Evolutionary conservation across 169 alveolate species (phyloP).

Genomic region (Ichthyophthirius multifiliis): DNA sequence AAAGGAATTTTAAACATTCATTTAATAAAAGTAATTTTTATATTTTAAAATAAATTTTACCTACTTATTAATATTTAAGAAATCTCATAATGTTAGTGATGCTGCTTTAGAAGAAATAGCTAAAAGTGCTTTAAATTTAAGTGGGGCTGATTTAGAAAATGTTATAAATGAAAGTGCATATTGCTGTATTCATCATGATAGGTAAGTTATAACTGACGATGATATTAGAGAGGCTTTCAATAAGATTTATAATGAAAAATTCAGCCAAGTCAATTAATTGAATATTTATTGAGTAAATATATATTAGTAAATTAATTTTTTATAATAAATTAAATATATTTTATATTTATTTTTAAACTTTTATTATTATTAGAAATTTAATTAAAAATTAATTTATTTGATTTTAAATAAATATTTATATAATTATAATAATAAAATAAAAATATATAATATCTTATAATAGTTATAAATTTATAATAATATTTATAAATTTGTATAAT

Average conservation of each 20-base stretch:
- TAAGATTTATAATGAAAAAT: constrained; percentile 17
- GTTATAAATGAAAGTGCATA: constrained; percentile 77
- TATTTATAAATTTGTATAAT: no score
- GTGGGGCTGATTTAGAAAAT: constrained; percentile 80
- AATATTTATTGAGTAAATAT: not conserved
- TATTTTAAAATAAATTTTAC: not conserved
- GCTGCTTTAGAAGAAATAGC: constrained; percentile 59
- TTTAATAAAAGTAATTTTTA: constrained; percentile 39
- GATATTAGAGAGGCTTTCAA: constrained; percentile 22
- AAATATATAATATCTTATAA: no score
- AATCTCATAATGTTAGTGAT: constrained; percentile 19
- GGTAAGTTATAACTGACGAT: constrained; percentile 11
- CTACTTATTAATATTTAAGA: not conserved
- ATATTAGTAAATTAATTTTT: not conserved
- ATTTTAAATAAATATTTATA: no score
- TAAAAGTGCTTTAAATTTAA: constrained; percentile 57
- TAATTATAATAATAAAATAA: no score
- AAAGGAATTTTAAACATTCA: constrained; percentile 58
- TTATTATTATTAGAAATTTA: no score
- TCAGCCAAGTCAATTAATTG: not conserved
- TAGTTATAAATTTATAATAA: no score
- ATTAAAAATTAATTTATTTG: no score
- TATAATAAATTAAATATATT: no score
- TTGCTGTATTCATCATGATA: constrained; percentile 24
- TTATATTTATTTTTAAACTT: no score